These are phyloP conservation scores for Eruca vesicaria DNA, from an alignment of 441 rosid genomes.

Conservation along the genomic window DNA sequence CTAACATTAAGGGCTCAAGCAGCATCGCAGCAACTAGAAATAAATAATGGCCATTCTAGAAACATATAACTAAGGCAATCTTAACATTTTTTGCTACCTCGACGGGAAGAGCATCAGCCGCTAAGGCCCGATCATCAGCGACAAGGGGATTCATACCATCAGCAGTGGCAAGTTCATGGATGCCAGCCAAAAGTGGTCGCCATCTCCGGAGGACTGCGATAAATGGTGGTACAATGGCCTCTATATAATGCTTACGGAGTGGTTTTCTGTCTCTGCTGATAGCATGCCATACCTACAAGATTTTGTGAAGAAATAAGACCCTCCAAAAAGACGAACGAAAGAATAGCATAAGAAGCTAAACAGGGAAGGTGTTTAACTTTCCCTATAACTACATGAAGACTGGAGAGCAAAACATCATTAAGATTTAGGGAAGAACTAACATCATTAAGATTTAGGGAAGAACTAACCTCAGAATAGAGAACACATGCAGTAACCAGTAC, in stretches of 20 bases:
- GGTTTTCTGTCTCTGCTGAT: conserved; percentile 84
- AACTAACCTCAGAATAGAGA: conserved; percentile 98
- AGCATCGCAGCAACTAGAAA: conserved; percentile 24
- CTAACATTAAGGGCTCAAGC: conserved; percentile 10
- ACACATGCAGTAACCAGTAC: conserved; percentile 98
- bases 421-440: conserved; percentile 42
- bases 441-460: conserved; percentile 28
- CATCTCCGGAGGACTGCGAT: conserved; percentile 97
- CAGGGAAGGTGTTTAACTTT: conserved; percentile 15
- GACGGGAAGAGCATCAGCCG: conserved; percentile 88
- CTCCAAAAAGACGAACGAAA: not conserved
- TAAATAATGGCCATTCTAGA: conserved; percentile 20
- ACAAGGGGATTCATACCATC: conserved; percentile 98
- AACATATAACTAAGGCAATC: conserved; percentile 19
- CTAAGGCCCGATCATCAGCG: conserved; percentile 94
- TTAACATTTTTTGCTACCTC: conserved; percentile 59
- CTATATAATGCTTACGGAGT: conserved; percentile 92
- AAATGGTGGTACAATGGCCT: conserved; percentile 95
- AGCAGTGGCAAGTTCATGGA: conserved; percentile 98
- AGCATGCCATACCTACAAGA: conserved; percentile 92
- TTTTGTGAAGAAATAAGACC: conserved; percentile 26
- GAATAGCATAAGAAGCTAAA: conserved; percentile 12
- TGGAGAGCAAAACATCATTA: conserved; percentile 23
- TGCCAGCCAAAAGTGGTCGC: conserved; percentile 97
- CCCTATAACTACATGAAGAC: conserved; percentile 25